A percentile compares a stretch with the other conserved stretches of the same genome.
Conservation (phyloP, 2,329 filamentous ascomycete species). For the Arachnopeziza araneosa region DNA sequence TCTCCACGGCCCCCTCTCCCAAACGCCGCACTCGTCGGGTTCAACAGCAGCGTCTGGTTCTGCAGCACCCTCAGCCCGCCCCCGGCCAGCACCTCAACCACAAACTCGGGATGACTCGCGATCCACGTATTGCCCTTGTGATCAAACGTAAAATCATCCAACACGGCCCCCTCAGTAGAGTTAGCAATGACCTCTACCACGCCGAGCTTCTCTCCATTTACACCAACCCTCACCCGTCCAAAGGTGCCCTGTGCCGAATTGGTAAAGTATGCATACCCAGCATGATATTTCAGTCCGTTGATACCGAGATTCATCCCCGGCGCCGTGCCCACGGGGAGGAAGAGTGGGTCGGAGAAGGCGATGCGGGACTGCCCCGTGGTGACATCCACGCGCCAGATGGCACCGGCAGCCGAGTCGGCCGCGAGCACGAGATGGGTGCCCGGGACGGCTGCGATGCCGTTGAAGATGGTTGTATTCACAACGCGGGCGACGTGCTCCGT, state of each 20-base stretch:
- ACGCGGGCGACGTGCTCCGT: slow-evolving; percentile 14
- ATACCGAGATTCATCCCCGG: slow-evolving; percentile 18
- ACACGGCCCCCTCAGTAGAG: not conserved
- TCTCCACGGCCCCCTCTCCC: slow-evolving; percentile 8
- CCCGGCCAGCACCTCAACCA: slow-evolving; percentile 6
- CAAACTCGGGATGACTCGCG: slow-evolving; percentile 13
- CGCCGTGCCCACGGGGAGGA: not conserved
- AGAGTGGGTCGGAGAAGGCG: slow-evolving; percentile 7
- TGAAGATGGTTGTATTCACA: slow-evolving; percentile 14
- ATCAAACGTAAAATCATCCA: slow-evolving; percentile 18
- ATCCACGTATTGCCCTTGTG: slow-evolving; percentile 7
- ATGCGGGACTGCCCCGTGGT: slow-evolving; percentile 14
- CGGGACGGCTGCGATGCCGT: slow-evolving; percentile 21
- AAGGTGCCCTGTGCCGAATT: slow-evolving; percentile 18
- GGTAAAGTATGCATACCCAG: slow-evolving; percentile 23
- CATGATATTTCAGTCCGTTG: slow-evolving; percentile 21
- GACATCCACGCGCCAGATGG: slow-evolving; percentile 26
- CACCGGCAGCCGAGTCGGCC: slow-evolving; percentile 25
- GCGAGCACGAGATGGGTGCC: slow-evolving; percentile 16
- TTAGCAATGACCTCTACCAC: slow-evolving; percentile 7
- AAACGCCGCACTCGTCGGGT: slow-evolving; percentile 13
- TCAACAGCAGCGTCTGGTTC: slow-evolving; percentile 10
- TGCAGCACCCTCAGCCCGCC: slow-evolving; percentile 5
- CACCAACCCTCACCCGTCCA: slow-evolving; percentile 9
- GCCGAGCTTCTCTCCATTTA: slow-evolving; percentile 6